These are phyloP conservation scores for Ramaria sp. DNA, from an alignment of 768 basidiomycete species.

Conservation along the genomic window DNA sequence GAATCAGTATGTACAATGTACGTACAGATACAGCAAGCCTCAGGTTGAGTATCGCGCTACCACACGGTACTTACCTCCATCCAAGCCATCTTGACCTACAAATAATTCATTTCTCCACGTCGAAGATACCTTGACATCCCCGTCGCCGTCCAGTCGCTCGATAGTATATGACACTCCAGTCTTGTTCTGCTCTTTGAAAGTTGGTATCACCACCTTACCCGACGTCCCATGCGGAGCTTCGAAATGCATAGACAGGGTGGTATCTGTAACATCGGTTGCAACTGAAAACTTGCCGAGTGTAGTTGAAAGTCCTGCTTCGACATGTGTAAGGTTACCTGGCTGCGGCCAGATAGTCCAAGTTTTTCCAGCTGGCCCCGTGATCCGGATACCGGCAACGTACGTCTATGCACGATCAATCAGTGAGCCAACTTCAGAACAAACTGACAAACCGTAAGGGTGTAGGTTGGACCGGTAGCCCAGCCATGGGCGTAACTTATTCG, in stretches of 20 bases:
- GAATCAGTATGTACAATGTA: not conserved
- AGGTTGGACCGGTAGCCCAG: conserved; percentile 2
- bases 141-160: not conserved
- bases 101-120: not conserved
- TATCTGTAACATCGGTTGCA: not conserved
- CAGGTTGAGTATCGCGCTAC: not conserved
- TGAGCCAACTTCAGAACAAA: not conserved
- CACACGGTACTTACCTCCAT: conserved; percentile 1
- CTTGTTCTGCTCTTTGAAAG: not conserved
- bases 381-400: conserved; percentile 1
- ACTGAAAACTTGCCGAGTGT: conserved; percentile 1
- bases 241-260: not conserved
- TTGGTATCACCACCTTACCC: conserved; percentile 1
- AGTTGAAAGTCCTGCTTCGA: not conserved
- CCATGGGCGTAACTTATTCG: conserved; percentile 5
- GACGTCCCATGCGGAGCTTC: not conserved
- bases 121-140: not conserved
- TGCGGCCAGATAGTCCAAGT: not conserved
- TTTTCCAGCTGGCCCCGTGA: conserved; percentile 3
- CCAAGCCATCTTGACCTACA: conserved; percentile 3
- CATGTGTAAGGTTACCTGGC: not conserved
- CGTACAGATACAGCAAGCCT: not conserved
- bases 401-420: not conserved
- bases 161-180: not conserved
- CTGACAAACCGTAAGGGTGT: not conserved